Evolutionary conservation across 345 rosid genomes (phyloP), one percentile per base, ranked within the genome.

Genomic region (Hirschfeldia incana): DNA sequence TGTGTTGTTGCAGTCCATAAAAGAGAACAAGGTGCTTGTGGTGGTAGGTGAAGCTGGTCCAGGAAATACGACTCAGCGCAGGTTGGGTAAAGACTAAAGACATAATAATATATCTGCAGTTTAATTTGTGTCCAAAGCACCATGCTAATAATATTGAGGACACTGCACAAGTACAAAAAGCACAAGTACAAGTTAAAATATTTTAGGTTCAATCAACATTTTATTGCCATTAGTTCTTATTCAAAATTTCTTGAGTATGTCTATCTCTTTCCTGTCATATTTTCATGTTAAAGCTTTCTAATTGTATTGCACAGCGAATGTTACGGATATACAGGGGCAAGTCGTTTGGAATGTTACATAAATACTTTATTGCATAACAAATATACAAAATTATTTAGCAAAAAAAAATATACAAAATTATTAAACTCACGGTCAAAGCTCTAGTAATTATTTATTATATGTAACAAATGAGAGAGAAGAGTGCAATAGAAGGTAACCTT

Each of bases 31-130:
- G 74, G 91, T 95, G 46, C 77, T 91, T 5, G 89, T 94, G 29
- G 98, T 93, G 67, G 98, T 91, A 64, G 98, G 99, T 65, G 99
- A 95, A 83, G 93, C 98, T 76, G 98, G 98, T 68, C 92, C 98
- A 1, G 98, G 98, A n/a, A 42, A 94, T 85, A 94, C 99, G 6
- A 94, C 99, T 76, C 97, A 94, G 78, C 98, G 36, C 99, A 92
- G 94, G 97, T 92, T 12, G 46, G 46, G 11, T 39, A 39, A 9
- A 36, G 6, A 5, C n/a, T n/a, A n/a, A n/a, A n/a, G n/a, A n/a
- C n/a, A 36, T 36, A 36, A 5, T 36, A 36, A 6, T 36, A 36
- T 5, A 36, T 36, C 8, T 36, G 8, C 46, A 39, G 12, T 9
- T 8, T 39, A 8, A 39, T 39, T 8, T 8, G 9, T 39, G 46